Evolutionary conservation across 164 flowering plant species (phyloP), one percentile per base, ranked within the genome.

Genomic region (Cinnamomum micranthum): DNA sequence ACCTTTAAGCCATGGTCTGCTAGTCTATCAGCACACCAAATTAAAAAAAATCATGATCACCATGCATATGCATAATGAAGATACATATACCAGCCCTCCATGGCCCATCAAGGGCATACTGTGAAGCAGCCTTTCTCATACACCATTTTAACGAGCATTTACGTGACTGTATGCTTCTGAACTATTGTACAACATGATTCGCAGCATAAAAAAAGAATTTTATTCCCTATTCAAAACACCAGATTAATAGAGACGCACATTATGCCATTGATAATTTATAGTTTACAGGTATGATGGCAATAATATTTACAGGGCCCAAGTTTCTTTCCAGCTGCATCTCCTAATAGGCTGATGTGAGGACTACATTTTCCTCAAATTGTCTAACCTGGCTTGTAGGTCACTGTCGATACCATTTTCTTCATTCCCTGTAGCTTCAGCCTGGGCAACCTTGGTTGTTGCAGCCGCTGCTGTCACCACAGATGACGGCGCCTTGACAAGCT

Each of bases 401-500:
- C 80, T 84, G 69, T 90, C 93, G 22, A 89, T 88, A 13, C 92
- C 93, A 51, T 82, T 71, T 68, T 89, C 91, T 2, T 88, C 95
- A 77, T 33, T 78, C 13, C 80, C 89, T 2, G 88, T 65, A 23
- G 84, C 68, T 81, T 92, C 97, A 6, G 82, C 86, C 74, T 90
- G 97, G 24, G 92, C 84, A 70, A 88, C 90, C 80, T 87, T 90
- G 14, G 70, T 82, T 75, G 85, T 84, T 31, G 83, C 85, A 9
- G 88, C 85, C 27, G 95, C 93, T 28, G 89, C 88, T 25, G 92
- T 82, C 50, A 90, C 89, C 22, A 89, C 81, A 11, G 84, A 41
- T 70, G 92, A 87, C 14, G 97, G 95, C 31, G 94, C 97, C 79
- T 84, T 89, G 50, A 90, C 80, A 74, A 92, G 92, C 97, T 90